Base-by-base conservation (phyloP, 805 yeast species). In the Ogataea degrootiae region DNA sequence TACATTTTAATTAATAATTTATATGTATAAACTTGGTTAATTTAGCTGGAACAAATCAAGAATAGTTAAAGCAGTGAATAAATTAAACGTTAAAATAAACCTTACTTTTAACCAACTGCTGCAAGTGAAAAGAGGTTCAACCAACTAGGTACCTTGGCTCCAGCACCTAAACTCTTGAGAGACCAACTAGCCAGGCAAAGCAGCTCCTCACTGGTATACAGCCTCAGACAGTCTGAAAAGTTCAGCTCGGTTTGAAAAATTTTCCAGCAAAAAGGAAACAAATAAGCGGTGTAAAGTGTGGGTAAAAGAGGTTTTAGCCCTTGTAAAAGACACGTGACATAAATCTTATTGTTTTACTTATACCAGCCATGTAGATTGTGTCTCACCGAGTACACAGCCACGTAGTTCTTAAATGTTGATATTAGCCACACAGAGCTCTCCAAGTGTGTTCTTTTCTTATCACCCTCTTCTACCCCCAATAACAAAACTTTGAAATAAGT, bases 1-100 rank as follows among this genome's bases (percentile, higher is more conserved):
- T 49, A 49, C 52, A 49, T 49, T 49, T 49, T 50, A 46, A 44
- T 35, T 42, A 42, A 22, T 42, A n/a, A 44, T 48, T 35, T 43
- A 45, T 42, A 39, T 44, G 37, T 37, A 41, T 37, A 45, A 41
- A 45, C 45, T 45, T 26, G 36, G 39, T 23, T 44, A 21, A 11
- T 39, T 29, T 22, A 33, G 21, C 19, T 23, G 15, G 26, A 36
- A 14, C 34, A 9, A 19, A n/a, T 19, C 16, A 34, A 16, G 26
- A 36, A 14, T 40, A 9, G 17, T 26, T 19, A 21, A 36, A 40
- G 19, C 17, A n/a, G 14, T 34, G 23, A 16, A 16, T 43, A 37
- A n/a, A 21, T 14, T 15, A 21, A 37, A 22, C 21, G 11, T 37
- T 37, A 21, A 37, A 14, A 37, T 14, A 37, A 23, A 37, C 15